Evolutionary conservation across 805 yeast genomes (phyloP).

Genomic region (Saturnispora quitensis): DNA sequence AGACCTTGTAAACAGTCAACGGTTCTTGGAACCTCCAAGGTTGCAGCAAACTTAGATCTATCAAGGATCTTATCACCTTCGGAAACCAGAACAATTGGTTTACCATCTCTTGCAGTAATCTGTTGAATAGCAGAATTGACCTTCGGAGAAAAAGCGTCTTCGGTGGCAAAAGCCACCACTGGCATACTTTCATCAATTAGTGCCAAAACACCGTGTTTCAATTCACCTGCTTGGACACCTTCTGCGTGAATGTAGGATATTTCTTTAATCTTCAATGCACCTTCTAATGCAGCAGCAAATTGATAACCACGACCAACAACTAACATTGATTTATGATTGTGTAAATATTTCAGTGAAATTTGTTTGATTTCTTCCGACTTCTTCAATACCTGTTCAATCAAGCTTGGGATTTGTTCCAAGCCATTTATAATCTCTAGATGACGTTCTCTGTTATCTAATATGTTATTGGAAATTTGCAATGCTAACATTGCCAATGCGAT

Average conservation of each 20-base stretch:
- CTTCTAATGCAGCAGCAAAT: conserved; percentile 94
- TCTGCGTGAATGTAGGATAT: conserved; percentile 98
- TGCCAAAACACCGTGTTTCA: conserved; percentile 97
- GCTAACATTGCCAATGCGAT: conserved; percentile 97
- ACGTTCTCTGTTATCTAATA: conserved; percentile 66
- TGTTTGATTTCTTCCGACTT: conserved; percentile 67
- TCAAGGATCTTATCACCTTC: conserved; percentile 62
- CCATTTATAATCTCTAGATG: conserved; percentile 83
- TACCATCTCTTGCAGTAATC: conserved; percentile 94
- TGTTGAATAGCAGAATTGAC: conserved; percentile 93
- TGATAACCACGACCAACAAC: conserved; percentile 97
- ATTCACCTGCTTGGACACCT: conserved; percentile 98
- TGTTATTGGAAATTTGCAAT: conserved; percentile 85
- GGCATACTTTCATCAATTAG: conserved; percentile 91
- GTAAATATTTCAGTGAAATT: conserved; percentile 64
- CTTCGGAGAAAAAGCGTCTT: conserved; percentile 93
- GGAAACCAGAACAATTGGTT: conserved; percentile 88
- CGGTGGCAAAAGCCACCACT: conserved; percentile 90
- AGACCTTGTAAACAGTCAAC: conserved; percentile 98
- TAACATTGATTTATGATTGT: conserved; percentile 77
- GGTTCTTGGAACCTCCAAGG: conserved; percentile 86
- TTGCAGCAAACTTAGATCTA: conserved; percentile 49
- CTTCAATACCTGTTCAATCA: conserved; percentile 67
- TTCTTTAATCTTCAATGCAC: conserved; percentile 96
- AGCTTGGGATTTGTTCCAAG: conserved; percentile 71